Base-by-base conservation (phyloP, 2,329 filamentous ascomycete genomes). In the Fusarium neocosmosporiellum region DNA sequence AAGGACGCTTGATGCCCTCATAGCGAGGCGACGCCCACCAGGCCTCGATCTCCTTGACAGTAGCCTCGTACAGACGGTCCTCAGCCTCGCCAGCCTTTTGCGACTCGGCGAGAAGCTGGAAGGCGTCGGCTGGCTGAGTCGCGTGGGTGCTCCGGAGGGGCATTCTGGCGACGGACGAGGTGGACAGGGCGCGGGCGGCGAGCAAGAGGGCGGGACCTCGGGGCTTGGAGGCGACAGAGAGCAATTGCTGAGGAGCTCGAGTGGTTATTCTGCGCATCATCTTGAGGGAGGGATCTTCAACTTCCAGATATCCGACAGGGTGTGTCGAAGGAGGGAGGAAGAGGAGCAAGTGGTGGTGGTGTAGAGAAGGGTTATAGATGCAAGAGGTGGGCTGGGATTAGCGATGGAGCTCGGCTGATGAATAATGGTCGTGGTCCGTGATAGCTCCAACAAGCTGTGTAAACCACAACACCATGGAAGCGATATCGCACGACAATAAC, bases 21-120 rank as follows among this genome's bases (percentile, higher is more conserved):
- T 91, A 99, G 65, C 96, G 91, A 9, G 94, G 92, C 43, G 92
- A 92, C 22, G 89, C 88, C 96, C 96, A 99, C 96, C 96, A 98
- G 31, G 92, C 88, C 81, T 95, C 90, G 14, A 98, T 94, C 77
- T 96, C 92, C 78, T 92, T 88, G 60, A 98, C 87, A 80, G 98
- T 94, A 71, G 93, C 89, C 46, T 95, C 90, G 81, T 95, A 97
- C 1, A 98, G 87, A 1, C 90, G 90, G 83, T 98, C 95, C 82
- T 98, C 96, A 0, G 94, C 90, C 20, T 88, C 86, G 18, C 94
- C 94, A 0, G 92, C 86, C 82, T 98, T 98, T 65, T 92, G 86
- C 34, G 89, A 83, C 74, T 95, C 94, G 43, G 94, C 88, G 1
- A 98, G 88, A 16, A 98, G 88, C 81, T 98, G 96, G 84, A 96